Evolutionary conservation across 176 grass and related monocot genomes (phyloP).

Genomic region (Zoysia japonica): DNA sequence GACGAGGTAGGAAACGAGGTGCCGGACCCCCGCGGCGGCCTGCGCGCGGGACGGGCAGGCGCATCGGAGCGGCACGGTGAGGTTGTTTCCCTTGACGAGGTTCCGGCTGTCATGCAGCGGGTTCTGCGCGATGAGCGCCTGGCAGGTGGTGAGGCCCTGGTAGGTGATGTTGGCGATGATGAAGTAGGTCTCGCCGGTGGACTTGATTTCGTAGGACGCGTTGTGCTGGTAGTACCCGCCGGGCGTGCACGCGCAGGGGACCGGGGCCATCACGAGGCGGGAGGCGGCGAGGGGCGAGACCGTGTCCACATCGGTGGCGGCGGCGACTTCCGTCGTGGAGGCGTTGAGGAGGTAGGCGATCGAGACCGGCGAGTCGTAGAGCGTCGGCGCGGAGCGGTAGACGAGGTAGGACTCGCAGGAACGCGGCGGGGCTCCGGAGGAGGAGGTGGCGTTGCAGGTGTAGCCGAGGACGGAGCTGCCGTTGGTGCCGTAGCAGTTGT

Average conservation of each 20-base stretch:
- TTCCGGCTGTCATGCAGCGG: slow-evolving; percentile 29
- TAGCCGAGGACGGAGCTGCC: slow-evolving; percentile 70
- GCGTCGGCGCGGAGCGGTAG: slow-evolving; percentile 45
- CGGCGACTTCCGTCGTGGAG: slow-evolving; percentile 6
- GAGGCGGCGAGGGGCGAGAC: slow-evolving; percentile 21
- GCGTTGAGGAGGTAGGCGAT: slow-evolving; percentile 62
- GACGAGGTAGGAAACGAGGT: slow-evolving; percentile 69
- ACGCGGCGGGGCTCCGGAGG: neutral
- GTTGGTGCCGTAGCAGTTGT: slow-evolving; percentile 47
- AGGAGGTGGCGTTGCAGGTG: slow-evolving; percentile 54
- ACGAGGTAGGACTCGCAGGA: slow-evolving; percentile 56
- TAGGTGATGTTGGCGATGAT: slow-evolving; percentile 71
- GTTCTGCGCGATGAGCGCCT: slow-evolving; percentile 83
- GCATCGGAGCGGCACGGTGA: slow-evolving; percentile 73
- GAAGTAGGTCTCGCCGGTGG: slow-evolving; percentile 51
- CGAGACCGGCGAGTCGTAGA: slow-evolving; percentile 39
- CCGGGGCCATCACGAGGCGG: slow-evolving; percentile 57
- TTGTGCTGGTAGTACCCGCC: slow-evolving; percentile 75
- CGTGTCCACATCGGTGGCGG: slow-evolving; percentile 27
- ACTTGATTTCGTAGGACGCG: slow-evolving; percentile 49
- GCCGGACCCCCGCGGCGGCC: slow-evolving; percentile 38
- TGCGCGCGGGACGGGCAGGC: slow-evolving; percentile 70
- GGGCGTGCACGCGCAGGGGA: slow-evolving; percentile 58
- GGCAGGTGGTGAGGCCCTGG: slow-evolving; percentile 83
- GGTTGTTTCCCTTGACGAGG: slow-evolving; percentile 16